Evolutionary conservation across 2,329 filamentous ascomycete genomes (phyloP).

Genomic region (Teratosphaeria viscida): DNA sequence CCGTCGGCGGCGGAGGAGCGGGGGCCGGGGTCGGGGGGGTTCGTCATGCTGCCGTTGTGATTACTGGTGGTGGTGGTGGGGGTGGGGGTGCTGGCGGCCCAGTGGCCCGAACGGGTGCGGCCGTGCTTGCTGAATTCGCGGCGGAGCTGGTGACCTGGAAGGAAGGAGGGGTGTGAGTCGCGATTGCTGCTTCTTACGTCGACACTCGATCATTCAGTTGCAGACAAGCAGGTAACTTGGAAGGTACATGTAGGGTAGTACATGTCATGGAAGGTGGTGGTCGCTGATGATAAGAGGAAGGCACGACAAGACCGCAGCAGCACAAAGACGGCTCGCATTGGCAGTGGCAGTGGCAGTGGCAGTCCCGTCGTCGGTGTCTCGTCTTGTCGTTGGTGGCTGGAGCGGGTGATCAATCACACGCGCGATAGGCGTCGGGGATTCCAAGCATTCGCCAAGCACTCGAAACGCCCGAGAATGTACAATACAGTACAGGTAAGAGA

Average conservation of each 20-base stretch:
- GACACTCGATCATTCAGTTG: neutral
- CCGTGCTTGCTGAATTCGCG: conserved; percentile 11
- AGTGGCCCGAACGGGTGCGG: conserved; percentile 8
- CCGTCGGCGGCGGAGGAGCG: conserved; percentile 3
- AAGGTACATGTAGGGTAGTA: no score
- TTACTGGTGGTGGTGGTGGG: neutral
- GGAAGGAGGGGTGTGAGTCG: neutral
- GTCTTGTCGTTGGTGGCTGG: conserved; percentile 1
- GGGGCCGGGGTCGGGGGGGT: neutral
- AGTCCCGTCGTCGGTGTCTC: neutral
- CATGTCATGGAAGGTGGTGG: neutral
- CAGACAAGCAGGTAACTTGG: no score
- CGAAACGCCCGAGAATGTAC: neutral
- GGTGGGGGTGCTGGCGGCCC: neutral
- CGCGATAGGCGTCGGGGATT: neutral
- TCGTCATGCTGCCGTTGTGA: neutral
- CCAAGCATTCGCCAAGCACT: neutral
- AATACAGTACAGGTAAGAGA: no score
- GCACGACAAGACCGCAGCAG: neutral
- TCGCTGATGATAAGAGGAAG: neutral
- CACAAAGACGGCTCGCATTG: neutral
- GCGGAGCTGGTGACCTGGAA: conserved; percentile 3
- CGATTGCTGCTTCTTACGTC: neutral
- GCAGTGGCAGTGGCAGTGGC: neutral
- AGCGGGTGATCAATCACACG: neutral